A percentile compares a stretch with the other conserved stretches of the same genome.
These are phyloP conservation scores for Cylindrodendrum hubeiense DNA, from an alignment of 2,329 filamentous ascomycete species.

Conservation along the genomic window DNA sequence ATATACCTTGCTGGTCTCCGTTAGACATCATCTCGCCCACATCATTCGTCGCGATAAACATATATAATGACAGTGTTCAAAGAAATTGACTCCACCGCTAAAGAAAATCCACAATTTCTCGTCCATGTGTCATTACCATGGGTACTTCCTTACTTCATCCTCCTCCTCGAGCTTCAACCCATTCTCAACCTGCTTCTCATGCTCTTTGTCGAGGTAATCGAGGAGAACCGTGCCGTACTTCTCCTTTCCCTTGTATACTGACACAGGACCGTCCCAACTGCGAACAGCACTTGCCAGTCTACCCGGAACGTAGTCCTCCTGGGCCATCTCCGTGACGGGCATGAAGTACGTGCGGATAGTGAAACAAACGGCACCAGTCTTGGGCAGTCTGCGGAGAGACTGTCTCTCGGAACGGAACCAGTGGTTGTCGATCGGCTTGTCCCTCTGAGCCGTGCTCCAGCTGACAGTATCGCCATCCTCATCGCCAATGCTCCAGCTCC, in stretches of 20 bases:
- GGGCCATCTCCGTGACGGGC: slow-evolving; percentile 74
- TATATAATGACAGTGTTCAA: neutral
- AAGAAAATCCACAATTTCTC: neutral
- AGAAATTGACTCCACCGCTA: neutral
- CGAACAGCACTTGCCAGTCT: slow-evolving; percentile 81
- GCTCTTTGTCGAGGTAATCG: slow-evolving; percentile 80
- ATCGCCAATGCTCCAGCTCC: slow-evolving; percentile 80
- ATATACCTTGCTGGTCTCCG: neutral
- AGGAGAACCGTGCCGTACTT: slow-evolving; percentile 80
- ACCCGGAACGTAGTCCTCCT: slow-evolving; percentile 83
- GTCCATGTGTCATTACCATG: slow-evolving; percentile 57
- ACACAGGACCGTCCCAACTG: slow-evolving; percentile 85
- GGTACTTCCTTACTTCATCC: slow-evolving; percentile 72
- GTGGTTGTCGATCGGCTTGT: slow-evolving; percentile 79
- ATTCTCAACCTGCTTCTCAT: slow-evolving; percentile 77
- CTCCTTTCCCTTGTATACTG: slow-evolving; percentile 81
- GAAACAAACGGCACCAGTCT: slow-evolving; percentile 72
- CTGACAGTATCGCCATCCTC: slow-evolving; percentile 75
- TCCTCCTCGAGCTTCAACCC: slow-evolving; percentile 74
- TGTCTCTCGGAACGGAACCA: slow-evolving; percentile 84
- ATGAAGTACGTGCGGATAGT: slow-evolving; percentile 87
- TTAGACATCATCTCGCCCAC: neutral
- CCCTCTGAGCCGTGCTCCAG: slow-evolving; percentile 83
- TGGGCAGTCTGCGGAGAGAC: slow-evolving; percentile 72
- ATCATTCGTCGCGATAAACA: neutral